A percentile compares a stretch with the other conserved stretches of the same genome.
phyloP scores from a whole-genome alignment of 2,329 filamentous ascomycete genomes.

The Fusarium albidum region DNA sequence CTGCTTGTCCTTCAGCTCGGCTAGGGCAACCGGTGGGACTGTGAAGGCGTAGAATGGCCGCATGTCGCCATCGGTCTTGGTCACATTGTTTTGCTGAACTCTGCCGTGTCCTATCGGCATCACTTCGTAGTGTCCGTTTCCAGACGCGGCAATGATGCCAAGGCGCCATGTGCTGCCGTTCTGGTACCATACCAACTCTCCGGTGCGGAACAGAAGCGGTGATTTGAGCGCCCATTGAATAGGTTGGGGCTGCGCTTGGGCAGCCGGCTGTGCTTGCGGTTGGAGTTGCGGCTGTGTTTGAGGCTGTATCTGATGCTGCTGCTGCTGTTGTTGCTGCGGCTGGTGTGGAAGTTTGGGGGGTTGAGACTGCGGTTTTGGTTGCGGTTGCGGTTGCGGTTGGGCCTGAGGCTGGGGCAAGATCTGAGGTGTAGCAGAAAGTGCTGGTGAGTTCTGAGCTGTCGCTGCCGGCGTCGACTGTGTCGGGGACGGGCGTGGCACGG shows the following conservation, averaged over 20 bases:
- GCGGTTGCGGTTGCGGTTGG: slow-evolving; percentile 21
- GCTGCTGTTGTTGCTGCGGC: slow-evolving; percentile 12
- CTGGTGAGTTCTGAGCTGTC: slow-evolving; percentile 31
- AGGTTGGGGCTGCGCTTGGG: slow-evolving; percentile 30
- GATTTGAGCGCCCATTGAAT: slow-evolving; percentile 45
- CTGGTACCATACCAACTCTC: slow-evolving; percentile 61
- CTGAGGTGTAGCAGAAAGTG: slow-evolving; percentile 19
- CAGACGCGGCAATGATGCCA: slow-evolving; percentile 51
- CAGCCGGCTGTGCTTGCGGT: slow-evolving; percentile 31
- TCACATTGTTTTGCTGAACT: slow-evolving; percentile 49
- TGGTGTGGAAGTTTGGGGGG: slow-evolving; percentile 28
- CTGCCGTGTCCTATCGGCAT: slow-evolving; percentile 52
- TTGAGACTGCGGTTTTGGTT: slow-evolving; percentile 24
- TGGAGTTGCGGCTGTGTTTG: slow-evolving; percentile 29
- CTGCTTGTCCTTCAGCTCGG: slow-evolving; percentile 49
- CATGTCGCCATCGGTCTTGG: slow-evolving; percentile 52
- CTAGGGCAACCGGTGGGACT: slow-evolving; percentile 53
- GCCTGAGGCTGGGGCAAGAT: slow-evolving; percentile 16
- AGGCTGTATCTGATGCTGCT: slow-evolving; percentile 2
- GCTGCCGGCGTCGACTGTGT: slow-evolving; percentile 25
- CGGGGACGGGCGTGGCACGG: slow-evolving; percentile 43
- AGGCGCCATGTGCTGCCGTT: slow-evolving; percentile 58
- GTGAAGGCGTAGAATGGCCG: slow-evolving; percentile 62
- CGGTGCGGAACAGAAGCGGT: slow-evolving; percentile 53
- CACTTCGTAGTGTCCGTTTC: slow-evolving; percentile 45